Conservation (phyloP, 2,329 filamentous ascomycete species). For the Ceratocystis cubensis region DNA sequence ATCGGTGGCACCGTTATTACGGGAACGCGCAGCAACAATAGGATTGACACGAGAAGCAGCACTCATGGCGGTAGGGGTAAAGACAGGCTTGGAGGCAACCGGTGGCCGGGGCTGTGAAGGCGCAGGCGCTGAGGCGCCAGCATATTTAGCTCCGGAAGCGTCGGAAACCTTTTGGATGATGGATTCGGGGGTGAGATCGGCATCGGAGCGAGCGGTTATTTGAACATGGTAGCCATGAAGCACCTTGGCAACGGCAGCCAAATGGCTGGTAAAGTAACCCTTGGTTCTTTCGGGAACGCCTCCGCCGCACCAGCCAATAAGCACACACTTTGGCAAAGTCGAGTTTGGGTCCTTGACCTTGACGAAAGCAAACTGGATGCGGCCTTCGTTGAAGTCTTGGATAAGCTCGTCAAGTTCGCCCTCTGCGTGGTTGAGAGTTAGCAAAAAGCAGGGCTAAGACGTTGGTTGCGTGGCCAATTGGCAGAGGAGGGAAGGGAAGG, state of each 20-base stretch:
- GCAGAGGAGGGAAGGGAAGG: not conserved
- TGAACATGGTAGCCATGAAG: conserved; percentile 97
- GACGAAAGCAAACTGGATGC: conserved; percentile 91
- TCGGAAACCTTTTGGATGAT: conserved; percentile 92
- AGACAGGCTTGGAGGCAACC: conserved; percentile 78
- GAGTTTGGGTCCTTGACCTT: conserved; percentile 95
- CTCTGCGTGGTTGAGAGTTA: conserved; percentile 41
- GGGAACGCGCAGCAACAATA: conserved; percentile 52
- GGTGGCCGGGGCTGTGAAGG: conserved; percentile 39
- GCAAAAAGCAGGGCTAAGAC: conserved; percentile 5
- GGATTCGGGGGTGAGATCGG: conserved; percentile 71
- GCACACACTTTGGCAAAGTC: conserved; percentile 72
- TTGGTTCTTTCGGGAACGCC: conserved; percentile 97
- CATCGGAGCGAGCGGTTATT: conserved; percentile 84
- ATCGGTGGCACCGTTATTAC: conserved; percentile 45
- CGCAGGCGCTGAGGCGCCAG: conserved; percentile 45
- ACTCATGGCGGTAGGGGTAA: conserved; percentile 57
- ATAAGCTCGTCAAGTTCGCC: conserved; percentile 81
- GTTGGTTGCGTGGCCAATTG: conserved; percentile 2
- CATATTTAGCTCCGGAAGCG: conserved; percentile 90
- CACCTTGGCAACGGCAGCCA: conserved; percentile 77
- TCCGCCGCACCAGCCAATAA: conserved; percentile 94
- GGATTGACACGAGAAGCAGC: conserved; percentile 50
- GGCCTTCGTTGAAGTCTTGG: conserved; percentile 93
- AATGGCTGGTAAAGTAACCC: conserved; percentile 94